A percentile compares a stretch with the other conserved stretches of the same genome.
Evolutionary conservation across 305 asterid species (phyloP).

Genomic region (Fraxinus xanthoxyloides): DNA sequence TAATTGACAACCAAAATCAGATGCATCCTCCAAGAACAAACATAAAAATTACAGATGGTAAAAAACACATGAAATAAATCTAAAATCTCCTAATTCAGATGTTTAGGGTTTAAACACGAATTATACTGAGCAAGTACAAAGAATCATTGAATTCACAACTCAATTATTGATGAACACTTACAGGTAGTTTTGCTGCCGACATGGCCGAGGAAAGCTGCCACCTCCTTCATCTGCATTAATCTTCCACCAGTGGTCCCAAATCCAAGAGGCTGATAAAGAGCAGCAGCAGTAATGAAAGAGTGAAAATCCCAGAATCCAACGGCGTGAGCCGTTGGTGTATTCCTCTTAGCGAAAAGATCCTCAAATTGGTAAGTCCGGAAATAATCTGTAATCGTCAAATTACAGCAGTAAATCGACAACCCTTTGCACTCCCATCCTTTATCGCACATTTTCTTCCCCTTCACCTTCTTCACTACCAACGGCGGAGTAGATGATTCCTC

Average conservation of each 20-base stretch:
- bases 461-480: conserved; percentile 48
- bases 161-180: conserved; percentile 32
- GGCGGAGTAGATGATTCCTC: conserved; percentile 18
- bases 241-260: conserved; percentile 86
- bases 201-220: conserved; percentile 82
- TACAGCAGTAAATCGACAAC: conserved; percentile 64
- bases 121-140: not conserved
- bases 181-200: conserved; percentile 83
- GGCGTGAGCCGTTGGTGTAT: conserved; percentile 69
- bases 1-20: not conserved
- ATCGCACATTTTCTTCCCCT: conserved; percentile 59
- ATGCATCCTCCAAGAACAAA: not conserved
- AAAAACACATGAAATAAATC: not conserved
- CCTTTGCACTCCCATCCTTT: conserved; percentile 77
- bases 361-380: conserved; percentile 77
- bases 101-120: not conserved
- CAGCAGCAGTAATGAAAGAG: conserved; percentile 70
- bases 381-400: conserved; percentile 64
- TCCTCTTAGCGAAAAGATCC: conserved; percentile 67
- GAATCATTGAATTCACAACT: not conserved
- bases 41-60: not conserved
- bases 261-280: conserved; percentile 68
- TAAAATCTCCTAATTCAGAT: not conserved
- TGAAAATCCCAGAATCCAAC: conserved; percentile 77
- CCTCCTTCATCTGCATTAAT: conserved; percentile 60